Evolutionary conservation across 331 rosid genomes (phyloP), one percentile per base, ranked within the genome.

Genomic region (Cucumis variabilis): DNA sequence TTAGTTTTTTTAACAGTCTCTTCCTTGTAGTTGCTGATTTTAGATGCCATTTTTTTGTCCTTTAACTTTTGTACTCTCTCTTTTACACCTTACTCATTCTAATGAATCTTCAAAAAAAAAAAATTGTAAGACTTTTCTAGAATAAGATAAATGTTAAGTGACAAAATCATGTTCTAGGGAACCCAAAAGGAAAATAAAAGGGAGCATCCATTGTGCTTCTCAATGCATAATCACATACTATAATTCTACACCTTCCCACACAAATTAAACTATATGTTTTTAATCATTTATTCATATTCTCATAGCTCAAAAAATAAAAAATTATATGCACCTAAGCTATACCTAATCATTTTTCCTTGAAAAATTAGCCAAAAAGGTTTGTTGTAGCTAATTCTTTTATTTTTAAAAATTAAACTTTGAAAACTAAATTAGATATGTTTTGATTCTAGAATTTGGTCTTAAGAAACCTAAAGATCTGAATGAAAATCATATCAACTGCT

Each of bases 21-120:
- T 21, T 79, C n/a, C 17, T 46, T 76, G 82, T 44, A 21, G 28
- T 25, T 75, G 60, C 11, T 70, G 33, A 70, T 71, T 78, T 78
- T 79, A 79, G 84, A 79, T 79, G 84, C 78, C 83, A 44, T 9
- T 28, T 80, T 74, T 80, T 80, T 80, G 68, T 80, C 69, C 4
- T 80, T 80, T 55, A 28, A 79, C 84, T 24, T 79, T 79, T 79
- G 84, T 79, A 79, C 83, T 77, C 67, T 79, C 84, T 79, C 84
- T 53, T 79, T 79, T 79, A 79, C 84, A 41, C 63, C 44, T 20
- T 63, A 79, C 46, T 8, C 37, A 79, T 79, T 24, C 60, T 13
- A 51, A 24, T 79, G 67, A 51, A 79, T 79, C 84, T 79, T 79
- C 9, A 58, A 79, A 46, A 33, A 33, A n/a, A n/a, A n/a, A 51